Evolutionary conservation across 495 filamentous ascomycete genomes (phyloP).

Genomic region (Aspergillus ostianus): DNA sequence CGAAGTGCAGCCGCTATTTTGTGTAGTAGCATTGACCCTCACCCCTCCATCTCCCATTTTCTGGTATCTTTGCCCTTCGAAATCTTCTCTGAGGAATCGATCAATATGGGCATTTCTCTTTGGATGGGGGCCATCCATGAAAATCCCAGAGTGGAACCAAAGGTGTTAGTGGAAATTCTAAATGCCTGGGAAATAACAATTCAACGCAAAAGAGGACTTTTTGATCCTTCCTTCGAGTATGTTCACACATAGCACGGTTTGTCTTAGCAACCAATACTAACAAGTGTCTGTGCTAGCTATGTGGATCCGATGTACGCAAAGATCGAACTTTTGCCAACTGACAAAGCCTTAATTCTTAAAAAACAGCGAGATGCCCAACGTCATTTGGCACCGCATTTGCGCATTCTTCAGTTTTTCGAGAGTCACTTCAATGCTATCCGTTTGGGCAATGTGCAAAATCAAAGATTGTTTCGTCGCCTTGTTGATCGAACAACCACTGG

Average conservation of each 20-base stretch:
- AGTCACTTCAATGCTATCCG: slow-evolving; percentile 93
- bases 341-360: slow-evolving; percentile 70
- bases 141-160: slow-evolving; percentile 81
- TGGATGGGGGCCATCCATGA: slow-evolving; percentile 98
- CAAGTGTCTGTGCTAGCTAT: slow-evolving; percentile 45
- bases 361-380: slow-evolving; percentile 75
- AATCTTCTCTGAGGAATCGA: slow-evolving; percentile 89
- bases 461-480: slow-evolving; percentile 75
- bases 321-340: slow-evolving; percentile 89
- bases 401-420: slow-evolving; percentile 81
- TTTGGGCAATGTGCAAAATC: slow-evolving; percentile 73
- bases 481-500: slow-evolving; percentile 71
- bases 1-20: slow-evolving; percentile 80
- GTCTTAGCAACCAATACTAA: slow-evolving; percentile 5
- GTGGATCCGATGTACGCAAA: slow-evolving; percentile 85
- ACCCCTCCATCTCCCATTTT: slow-evolving; percentile 74
- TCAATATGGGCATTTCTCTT: slow-evolving; percentile 90
- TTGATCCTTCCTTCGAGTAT: slow-evolving; percentile 68
- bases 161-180: slow-evolving; percentile 77
- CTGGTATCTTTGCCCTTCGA: slow-evolving; percentile 88
- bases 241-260: slow-evolving; percentile 10
- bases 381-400: slow-evolving; percentile 79
- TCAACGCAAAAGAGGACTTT: slow-evolving; percentile 72
- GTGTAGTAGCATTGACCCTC: slow-evolving; percentile 68
- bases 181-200: slow-evolving; percentile 84